Evolutionary conservation across 1,284 basidiomycete genomes (phyloP), one percentile per base, ranked within the genome.

Genomic region (Schizophyllum commune): DNA sequence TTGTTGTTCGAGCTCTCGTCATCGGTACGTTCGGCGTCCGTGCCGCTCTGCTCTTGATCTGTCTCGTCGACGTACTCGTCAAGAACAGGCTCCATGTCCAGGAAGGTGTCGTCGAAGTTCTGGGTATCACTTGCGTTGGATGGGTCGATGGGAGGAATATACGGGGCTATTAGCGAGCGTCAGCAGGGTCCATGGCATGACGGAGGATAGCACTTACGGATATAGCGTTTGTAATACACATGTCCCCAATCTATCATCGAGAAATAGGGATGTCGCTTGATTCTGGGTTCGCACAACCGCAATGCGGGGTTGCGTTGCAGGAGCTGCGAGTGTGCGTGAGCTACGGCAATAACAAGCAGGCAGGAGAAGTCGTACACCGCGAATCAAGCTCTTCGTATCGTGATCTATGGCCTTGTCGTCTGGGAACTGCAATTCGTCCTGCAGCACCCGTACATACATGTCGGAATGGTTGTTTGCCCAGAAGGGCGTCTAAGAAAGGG

Each of bases 81-180:
- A 65, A 92, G 83, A 61, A 91, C 86, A 51, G 92, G 92, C 66
- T 91, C 89, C 89, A 97, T 96, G 70, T 94, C 93, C 61, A 98
- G 82, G 84, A 97, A 98, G 34, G 93, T 90, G 67, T 96, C 93
- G 72, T 98, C 96, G 73, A 98, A 99, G 76, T 98, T 98, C 73
- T 94, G 92, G 65, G 93, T 96, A 82, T 99, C 96, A 70, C 88
- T 89, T 66, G 95, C 94, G 73, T 97, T 93, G 56, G 85, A 84
- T 6, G 94, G 92, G 72, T 98, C 93, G 69, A 96, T 92, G 19
- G 92, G 89, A 20, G 96, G 95, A 68, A 96, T 93, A 80, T 97
- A 96, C n/a, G 96, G 96, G 69, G 96, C 94, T 92, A 65, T 13
- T 52, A 5, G 59, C 8, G 32, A 32, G 51, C 52, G 27, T 39